Percentiles rank a stretch among this genome's conserved stretches.
phyloP scores from a whole-genome alignment of 352 stramenopile species.

The Pythium graminicola region DNA sequence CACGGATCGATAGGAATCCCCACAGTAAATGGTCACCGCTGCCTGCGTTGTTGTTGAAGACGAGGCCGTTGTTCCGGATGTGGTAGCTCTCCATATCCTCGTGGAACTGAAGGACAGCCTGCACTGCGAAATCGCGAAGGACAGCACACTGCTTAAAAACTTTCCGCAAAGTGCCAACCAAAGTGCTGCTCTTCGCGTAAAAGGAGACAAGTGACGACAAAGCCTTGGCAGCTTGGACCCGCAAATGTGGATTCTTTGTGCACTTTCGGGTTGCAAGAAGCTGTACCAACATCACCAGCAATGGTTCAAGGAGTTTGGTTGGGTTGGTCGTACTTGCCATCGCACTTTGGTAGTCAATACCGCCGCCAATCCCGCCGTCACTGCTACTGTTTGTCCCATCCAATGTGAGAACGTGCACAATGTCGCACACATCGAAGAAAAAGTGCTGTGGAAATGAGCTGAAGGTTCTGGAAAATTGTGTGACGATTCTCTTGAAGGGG shows the following conservation, averaged over 20 bases:
- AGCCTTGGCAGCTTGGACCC: conserved; percentile 52
- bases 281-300: conserved; percentile 59
- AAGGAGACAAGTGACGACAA: conserved; percentile 52
- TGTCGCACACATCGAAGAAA: conserved; percentile 66
- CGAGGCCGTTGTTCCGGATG: conserved; percentile 51
- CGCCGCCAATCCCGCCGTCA: neutral
- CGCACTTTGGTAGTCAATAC: conserved; percentile 26
- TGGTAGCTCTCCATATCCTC: conserved; percentile 73
- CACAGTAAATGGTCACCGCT: conserved; percentile 65
- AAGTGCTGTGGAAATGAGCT: conserved; percentile 62
- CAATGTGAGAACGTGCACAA: conserved; percentile 46
- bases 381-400: conserved; percentile 18
- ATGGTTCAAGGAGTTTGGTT: conserved; percentile 35
- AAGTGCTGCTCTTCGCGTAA: conserved; percentile 43
- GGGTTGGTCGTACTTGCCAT: conserved; percentile 1
- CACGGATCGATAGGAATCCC: conserved; percentile 58
- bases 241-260: conserved; percentile 67
- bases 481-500: conserved; percentile 35
- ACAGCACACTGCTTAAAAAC: conserved; percentile 41
- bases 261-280: conserved; percentile 42
- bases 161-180: conserved; percentile 25
- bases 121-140: conserved; percentile 33
- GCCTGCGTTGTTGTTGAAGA: conserved; percentile 52
- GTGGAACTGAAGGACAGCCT: conserved; percentile 56
- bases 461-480: conserved; percentile 40